These are phyloP conservation scores for Penicillium simplicissimum DNA, from an alignment of 495 filamentous ascomycete species.

Conservation along the genomic window DNA sequence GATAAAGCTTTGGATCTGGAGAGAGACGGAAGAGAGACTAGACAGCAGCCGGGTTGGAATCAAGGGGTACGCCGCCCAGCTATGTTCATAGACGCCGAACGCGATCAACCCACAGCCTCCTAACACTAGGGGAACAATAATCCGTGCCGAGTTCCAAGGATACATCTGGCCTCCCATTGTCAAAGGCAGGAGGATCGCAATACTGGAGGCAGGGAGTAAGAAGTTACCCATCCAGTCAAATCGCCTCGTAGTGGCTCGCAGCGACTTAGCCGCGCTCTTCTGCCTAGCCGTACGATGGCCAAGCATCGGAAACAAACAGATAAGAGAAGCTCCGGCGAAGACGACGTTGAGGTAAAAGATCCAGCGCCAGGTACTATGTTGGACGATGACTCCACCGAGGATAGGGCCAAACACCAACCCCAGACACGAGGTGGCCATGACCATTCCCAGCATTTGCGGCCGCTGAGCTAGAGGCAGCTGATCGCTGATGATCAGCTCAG, in stretches of 20 bases:
- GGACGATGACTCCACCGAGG: slow-evolving; percentile 29
- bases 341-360: slow-evolving; percentile 45
- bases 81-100: slow-evolving; percentile 16
- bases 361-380: slow-evolving; percentile 34
- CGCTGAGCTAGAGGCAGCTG: slow-evolving; percentile 33
- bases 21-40: slow-evolving; percentile 22
- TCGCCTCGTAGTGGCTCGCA: slow-evolving; percentile 27
- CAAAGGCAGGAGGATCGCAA: slow-evolving; percentile 50
- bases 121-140: slow-evolving; percentile 37
- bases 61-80: slow-evolving; percentile 11
- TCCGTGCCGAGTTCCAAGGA: slow-evolving; percentile 49
- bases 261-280: not conserved
- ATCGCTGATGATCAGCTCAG: slow-evolving; percentile 39
- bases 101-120: slow-evolving; percentile 20
- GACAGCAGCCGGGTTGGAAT: slow-evolving; percentile 22
- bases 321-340: slow-evolving; percentile 33
- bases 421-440: slow-evolving; percentile 21
- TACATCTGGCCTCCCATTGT: slow-evolving; percentile 53
- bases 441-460: slow-evolving; percentile 24
- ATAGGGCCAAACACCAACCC: slow-evolving; percentile 31
- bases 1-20: slow-evolving; percentile 22
- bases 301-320: slow-evolving; percentile 20
- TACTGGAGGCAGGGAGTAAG: slow-evolving; percentile 45
- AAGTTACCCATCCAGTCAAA: slow-evolving; percentile 55
- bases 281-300: slow-evolving; percentile 12